phyloP scores from a whole-genome alignment of 202 grass and related monocot species.

The Miscanthus sacchariflorus region DNA sequence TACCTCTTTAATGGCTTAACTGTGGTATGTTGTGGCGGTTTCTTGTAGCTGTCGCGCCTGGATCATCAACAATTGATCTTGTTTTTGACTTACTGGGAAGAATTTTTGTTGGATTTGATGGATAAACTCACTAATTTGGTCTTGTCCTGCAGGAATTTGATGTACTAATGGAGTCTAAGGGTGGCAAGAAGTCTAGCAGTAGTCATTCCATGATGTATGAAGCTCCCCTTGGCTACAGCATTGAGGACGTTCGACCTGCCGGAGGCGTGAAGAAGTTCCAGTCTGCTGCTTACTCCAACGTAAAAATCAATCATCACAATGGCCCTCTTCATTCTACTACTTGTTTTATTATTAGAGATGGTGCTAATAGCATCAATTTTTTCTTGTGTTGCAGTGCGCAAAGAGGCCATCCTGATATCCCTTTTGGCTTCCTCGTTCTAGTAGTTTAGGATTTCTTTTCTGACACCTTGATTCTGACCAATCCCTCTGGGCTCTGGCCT shows the following conservation, averaged over 20 bases:
- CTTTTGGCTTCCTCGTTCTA: constrained; percentile 38
- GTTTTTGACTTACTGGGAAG: background rate
- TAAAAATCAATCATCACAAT: constrained; percentile 37
- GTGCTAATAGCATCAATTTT: constrained; percentile 41
- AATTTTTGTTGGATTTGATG: background rate
- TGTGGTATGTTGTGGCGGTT: background rate
- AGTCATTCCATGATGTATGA: constrained; percentile 89
- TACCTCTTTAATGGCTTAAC: background rate
- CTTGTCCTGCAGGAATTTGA: constrained; percentile 67
- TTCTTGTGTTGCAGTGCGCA: constrained; percentile 73
- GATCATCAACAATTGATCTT: background rate
- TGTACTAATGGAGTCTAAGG: constrained; percentile 99
- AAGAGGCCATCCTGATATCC: constrained; percentile 96
- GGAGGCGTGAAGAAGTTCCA: constrained; percentile 96
- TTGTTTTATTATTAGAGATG: background rate
- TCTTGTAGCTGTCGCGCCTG: background rate
- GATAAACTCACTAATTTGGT: background rate
- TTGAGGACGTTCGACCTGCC: constrained; percentile 97
- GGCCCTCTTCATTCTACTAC: background rate
- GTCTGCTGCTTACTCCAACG: constrained; percentile 99
- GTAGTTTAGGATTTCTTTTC: constrained; percentile 79
- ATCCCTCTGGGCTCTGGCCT: constrained; percentile 61
- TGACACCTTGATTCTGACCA: constrained; percentile 51
- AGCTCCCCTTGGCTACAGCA: constrained; percentile 98
- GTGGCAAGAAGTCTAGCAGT: constrained; percentile 86